Evolutionary conservation across 495 filamentous ascomycete genomes (phyloP).

Genomic region (Filosporella fistucella): DNA sequence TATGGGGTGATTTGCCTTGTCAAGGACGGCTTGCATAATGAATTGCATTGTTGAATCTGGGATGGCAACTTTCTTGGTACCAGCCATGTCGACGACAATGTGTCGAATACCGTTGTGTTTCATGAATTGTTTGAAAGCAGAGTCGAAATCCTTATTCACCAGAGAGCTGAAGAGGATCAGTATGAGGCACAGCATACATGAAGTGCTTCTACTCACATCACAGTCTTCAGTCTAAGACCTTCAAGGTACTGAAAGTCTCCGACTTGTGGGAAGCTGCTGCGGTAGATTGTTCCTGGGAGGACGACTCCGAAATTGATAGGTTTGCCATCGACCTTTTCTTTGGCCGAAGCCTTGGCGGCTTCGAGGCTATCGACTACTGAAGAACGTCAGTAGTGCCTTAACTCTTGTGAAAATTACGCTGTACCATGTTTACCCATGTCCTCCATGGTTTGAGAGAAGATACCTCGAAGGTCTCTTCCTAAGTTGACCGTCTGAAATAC

Average conservation of each 20-base stretch:
- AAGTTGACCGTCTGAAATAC: too few relatives aligned
- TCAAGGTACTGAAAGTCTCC: constrained; percentile 62
- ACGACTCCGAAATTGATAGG: constrained; percentile 67
- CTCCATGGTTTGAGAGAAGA: constrained; percentile 10
- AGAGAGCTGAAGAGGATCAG: constrained; percentile 56
- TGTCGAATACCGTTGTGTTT: constrained; percentile 59
- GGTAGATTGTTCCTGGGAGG: constrained; percentile 57
- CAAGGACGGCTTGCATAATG: constrained; percentile 59
- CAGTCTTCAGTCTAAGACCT: constrained; percentile 62
- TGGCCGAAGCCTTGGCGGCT: constrained; percentile 5
- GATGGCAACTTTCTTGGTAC: constrained; percentile 70
- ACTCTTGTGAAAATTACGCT: not conserved
- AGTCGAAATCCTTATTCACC: constrained; percentile 56
- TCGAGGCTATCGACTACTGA: constrained; percentile 30
- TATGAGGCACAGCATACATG: not conserved
- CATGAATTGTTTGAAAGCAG: constrained; percentile 59
- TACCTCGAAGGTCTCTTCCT: constrained; percentile 8
- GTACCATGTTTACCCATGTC: constrained; percentile 18
- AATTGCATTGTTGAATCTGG: constrained; percentile 56
- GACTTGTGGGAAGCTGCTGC: constrained; percentile 66
- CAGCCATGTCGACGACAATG: constrained; percentile 62
- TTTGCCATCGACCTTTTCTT: constrained; percentile 24
- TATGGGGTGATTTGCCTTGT: constrained; percentile 65
- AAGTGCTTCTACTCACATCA: constrained; percentile 52
- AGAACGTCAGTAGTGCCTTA: constrained; percentile 18